Percentiles rank a stretch among this genome's conserved stretches.
phyloP scores from a whole-genome alignment of 108 stramenopile genomes.

The Skeletonema tropicum region DNA sequence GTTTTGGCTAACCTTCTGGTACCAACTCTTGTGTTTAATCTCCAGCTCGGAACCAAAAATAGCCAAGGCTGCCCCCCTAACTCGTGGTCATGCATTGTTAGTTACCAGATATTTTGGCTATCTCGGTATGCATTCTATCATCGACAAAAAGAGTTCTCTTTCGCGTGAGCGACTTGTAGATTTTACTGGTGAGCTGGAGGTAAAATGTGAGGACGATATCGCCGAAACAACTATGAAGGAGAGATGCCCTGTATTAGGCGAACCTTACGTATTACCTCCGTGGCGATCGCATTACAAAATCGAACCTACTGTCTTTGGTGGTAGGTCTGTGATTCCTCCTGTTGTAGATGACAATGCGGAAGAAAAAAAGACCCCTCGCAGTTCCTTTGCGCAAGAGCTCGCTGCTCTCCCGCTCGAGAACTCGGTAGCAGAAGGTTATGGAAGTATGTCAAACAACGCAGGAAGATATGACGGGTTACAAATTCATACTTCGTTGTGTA shows the following conservation, averaged over 20 bases:
- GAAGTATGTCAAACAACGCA: conserved; percentile 20
- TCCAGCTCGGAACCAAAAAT: conserved; percentile 50
- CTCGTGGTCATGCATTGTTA: conserved; percentile 83
- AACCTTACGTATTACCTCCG: conserved; percentile 48
- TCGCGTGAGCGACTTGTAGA: conserved; percentile 84
- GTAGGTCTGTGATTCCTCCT: conserved; percentile 48
- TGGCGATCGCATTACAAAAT: conserved; percentile 57
- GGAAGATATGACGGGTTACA: conserved; percentile 59
- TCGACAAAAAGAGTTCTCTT: conserved; percentile 71
- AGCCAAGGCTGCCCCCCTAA: conserved; percentile 72
- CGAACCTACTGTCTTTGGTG: conserved; percentile 73
- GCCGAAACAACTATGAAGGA: conserved; percentile 15
- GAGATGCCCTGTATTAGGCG: conserved; percentile 32
- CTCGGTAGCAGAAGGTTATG: conserved; percentile 24
- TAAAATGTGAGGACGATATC: conserved; percentile 45
- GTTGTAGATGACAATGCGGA: conserved; percentile 5
- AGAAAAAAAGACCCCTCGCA: conserved; percentile 3
- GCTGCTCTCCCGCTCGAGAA: conserved; percentile 65
- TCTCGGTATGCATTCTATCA: conserved; percentile 81
- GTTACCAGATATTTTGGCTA: conserved; percentile 91
- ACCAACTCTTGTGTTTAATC: not conserved
- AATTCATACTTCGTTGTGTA: conserved; percentile 77
- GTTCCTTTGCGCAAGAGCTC: conserved; percentile 78
- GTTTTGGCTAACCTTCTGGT: not conserved
- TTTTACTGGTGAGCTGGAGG: conserved; percentile 79